phyloP scores from a whole-genome alignment of 805 yeast species.

The Saccharomycopsis sp. region DNA sequence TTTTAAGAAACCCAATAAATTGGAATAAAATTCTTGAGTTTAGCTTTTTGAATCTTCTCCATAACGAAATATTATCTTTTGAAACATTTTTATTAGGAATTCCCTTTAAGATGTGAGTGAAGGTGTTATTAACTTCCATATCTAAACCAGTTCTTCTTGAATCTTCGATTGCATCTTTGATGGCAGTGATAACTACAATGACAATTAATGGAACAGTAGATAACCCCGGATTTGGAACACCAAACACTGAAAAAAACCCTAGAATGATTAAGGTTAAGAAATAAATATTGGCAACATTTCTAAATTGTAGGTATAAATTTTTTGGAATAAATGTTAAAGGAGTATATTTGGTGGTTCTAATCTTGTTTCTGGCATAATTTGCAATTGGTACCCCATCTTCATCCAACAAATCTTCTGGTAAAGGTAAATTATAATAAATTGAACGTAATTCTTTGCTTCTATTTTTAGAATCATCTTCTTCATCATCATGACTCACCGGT shows the following conservation, averaged over 20 bases:
- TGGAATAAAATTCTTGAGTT: slow-evolving; percentile 28
- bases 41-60: slow-evolving; percentile 63
- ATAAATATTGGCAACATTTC: slow-evolving; percentile 50
- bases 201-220: slow-evolving; percentile 77
- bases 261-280: slow-evolving; percentile 44
- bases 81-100: slow-evolving; percentile 48
- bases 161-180: slow-evolving; percentile 73
- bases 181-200: slow-evolving; percentile 62
- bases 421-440: slow-evolving; percentile 45
- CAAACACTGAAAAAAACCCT: slow-evolving; percentile 60
- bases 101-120: slow-evolving; percentile 46
- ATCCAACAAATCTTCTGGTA: slow-evolving; percentile 50
- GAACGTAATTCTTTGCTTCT: slow-evolving; percentile 35
- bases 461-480: slow-evolving; percentile 25
- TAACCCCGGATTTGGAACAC: slow-evolving; percentile 61
- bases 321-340: slow-evolving; percentile 43
- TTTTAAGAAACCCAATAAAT: slow-evolving; percentile 22
- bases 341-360: slow-evolving; percentile 54
- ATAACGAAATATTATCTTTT: slow-evolving; percentile 41
- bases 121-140: slow-evolving; percentile 55
- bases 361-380: slow-evolving; percentile 43
- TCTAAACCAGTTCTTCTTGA: slow-evolving; percentile 55
- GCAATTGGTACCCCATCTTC: slow-evolving; percentile 50
- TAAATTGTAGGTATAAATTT: slow-evolving; percentile 43
- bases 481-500: slow-evolving; percentile 28